A percentile compares a stretch with the other conserved stretches of the same genome.
These are phyloP conservation scores for Dentipellis sp. DNA, from an alignment of 768 basidiomycete genomes.

Conservation along the genomic window DNA sequence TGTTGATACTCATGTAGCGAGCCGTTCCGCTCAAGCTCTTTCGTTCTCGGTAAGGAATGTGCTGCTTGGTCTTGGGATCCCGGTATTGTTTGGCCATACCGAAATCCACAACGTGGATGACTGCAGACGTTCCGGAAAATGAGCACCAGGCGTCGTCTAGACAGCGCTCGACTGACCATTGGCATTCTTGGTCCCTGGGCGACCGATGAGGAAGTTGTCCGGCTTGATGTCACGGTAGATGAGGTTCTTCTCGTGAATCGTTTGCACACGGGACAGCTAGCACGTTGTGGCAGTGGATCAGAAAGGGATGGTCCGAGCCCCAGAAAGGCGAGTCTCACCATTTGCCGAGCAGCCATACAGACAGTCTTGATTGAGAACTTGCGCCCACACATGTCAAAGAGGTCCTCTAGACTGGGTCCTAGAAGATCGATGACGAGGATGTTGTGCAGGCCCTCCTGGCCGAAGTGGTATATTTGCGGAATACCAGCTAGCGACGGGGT, in stretches of 20 bases:
- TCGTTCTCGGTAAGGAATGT: slow-evolving; percentile 97
- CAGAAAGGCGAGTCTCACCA: slow-evolving; percentile 41
- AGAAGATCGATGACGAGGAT: slow-evolving; percentile 97
- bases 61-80: slow-evolving; percentile 98
- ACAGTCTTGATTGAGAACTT: slow-evolving; percentile 98
- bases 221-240: slow-evolving; percentile 99
- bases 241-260: slow-evolving; percentile 98
- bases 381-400: slow-evolving; percentile 98
- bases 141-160: not conserved
- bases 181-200: slow-evolving; percentile 82
- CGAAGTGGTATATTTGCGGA: slow-evolving; percentile 99
- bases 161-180: slow-evolving; percentile 45
- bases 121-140: slow-evolving; percentile 23
- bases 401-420: slow-evolving; percentile 92
- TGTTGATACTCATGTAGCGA: slow-evolving; percentile 99
- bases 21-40: slow-evolving; percentile 97
- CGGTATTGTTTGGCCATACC: slow-evolving; percentile 99
- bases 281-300: not conserved
- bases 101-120: slow-evolving; percentile 94
- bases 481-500: slow-evolving; percentile 64
- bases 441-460: slow-evolving; percentile 97
- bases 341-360: slow-evolving; percentile 97
- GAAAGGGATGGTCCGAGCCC: not conserved
- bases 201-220: slow-evolving; percentile 96
- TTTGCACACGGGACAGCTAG: slow-evolving; percentile 91